Conservation (phyloP, 805 yeast genomes). For the Metschnikowia gelsemii region DNA sequence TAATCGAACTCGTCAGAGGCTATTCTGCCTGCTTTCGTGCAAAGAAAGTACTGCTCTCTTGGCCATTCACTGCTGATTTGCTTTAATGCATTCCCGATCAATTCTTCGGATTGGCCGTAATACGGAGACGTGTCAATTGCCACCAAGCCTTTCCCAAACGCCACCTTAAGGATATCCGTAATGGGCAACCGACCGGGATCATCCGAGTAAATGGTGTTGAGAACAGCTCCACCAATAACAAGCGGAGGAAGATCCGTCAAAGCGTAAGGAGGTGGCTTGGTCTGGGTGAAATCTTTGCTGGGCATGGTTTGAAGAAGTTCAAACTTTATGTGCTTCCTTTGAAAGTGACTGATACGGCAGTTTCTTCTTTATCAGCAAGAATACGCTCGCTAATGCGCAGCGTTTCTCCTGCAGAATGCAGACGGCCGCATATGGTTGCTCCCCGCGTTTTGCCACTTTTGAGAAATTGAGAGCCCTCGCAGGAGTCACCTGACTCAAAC, state of each 20-base stretch:
- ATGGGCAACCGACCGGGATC: constrained; percentile 64
- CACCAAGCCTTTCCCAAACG: constrained; percentile 64
- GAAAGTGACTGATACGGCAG: background rate
- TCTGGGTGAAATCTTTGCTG: constrained; percentile 7
- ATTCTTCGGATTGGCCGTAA: constrained; percentile 81
- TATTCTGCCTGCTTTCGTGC: constrained; percentile 86
- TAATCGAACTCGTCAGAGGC: constrained; percentile 72
- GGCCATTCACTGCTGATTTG: constrained; percentile 33
- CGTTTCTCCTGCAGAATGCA: too few relatives aligned
- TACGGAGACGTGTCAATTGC: constrained; percentile 93
- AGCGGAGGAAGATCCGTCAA: constrained; percentile 51
- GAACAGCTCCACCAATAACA: constrained; percentile 84
- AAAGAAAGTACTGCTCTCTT: constrained; percentile 65
- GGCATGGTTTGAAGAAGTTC: constrained; percentile 6
- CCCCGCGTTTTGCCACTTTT: constrained; percentile 3
- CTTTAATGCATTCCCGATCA: constrained; percentile 66
- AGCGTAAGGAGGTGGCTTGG: constrained; percentile 18
- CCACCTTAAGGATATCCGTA: constrained; percentile 53
- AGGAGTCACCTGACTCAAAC: too few relatives aligned
- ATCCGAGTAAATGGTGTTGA: constrained; percentile 75
- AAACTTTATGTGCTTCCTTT: background rate
- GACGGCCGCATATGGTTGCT: too few relatives aligned
- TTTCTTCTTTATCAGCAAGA: background rate
- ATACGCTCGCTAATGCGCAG: background rate
- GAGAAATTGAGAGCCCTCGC: background rate